Percentiles rank a stretch among this genome's conserved stretches.
phyloP scores from a whole-genome alignment of 192 early-diverging fungal species.

The Rhizophagus sp. region DNA sequence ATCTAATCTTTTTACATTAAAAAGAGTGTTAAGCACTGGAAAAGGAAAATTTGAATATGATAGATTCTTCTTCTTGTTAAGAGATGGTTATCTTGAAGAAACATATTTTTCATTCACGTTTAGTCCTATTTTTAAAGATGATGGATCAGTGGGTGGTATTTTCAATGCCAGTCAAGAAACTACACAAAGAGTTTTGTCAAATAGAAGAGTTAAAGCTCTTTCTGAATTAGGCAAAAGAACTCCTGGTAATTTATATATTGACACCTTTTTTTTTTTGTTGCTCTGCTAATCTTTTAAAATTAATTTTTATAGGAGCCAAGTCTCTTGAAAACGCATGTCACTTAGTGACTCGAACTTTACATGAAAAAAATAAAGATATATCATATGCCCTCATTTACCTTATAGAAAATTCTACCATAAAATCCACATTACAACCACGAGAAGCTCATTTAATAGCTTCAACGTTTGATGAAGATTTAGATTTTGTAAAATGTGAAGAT shows the following conservation, averaged over 20 bases:
- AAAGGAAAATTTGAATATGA: constrained; percentile 13
- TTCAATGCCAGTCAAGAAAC: constrained; percentile 35
- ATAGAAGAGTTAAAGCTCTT: constrained; percentile 32
- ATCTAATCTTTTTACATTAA: too few species aligned
- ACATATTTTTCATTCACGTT: constrained; percentile 40
- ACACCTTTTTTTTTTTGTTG: not conserved
- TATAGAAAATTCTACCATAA: not conserved
- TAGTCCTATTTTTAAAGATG: constrained; percentile 34
- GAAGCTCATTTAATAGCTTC: constrained; percentile 11
- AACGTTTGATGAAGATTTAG: constrained; percentile 22
- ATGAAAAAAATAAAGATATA: constrained; percentile 2
- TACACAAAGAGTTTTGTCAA: constrained; percentile 34
- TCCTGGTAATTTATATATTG: not conserved
- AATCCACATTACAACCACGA: not conserved
- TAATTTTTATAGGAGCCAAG: not conserved
- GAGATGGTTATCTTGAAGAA: constrained; percentile 43
- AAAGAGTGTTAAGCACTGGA: not conserved
- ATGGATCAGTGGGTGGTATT: constrained; percentile 35
- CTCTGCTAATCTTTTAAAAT: not conserved
- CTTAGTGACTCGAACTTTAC: not conserved
- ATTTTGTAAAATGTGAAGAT: not conserved
- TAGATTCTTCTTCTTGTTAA: not conserved
- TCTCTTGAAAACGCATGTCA: constrained; percentile 10
- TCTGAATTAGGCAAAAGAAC: constrained; percentile 36
- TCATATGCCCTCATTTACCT: constrained; percentile 24